phyloP scores from a whole-genome alignment of 345 rosid species.

The Populus euphratica region DNA sequence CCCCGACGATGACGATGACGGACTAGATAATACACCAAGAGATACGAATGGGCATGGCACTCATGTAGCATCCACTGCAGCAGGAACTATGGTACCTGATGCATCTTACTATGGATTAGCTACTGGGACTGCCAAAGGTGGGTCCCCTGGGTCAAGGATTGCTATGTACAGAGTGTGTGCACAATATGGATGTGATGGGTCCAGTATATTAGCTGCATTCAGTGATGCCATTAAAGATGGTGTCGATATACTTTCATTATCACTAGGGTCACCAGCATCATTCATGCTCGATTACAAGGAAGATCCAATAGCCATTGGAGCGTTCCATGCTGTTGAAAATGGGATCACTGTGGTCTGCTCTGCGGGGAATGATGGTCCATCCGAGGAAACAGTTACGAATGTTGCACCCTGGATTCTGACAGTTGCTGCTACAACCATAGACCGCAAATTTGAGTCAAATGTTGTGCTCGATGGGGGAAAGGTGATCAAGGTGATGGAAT shows the following conservation, averaged over 20 bases:
- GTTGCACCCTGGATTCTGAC: conserved; percentile 82
- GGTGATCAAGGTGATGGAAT: conserved; percentile 50
- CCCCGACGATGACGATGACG: conserved; percentile 24
- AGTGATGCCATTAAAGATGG: conserved; percentile 78
- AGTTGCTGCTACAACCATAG: conserved; percentile 80
- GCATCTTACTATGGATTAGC: conserved; percentile 77
- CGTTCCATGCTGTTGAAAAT: conserved; percentile 68
- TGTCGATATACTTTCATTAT: conserved; percentile 63
- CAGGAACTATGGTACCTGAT: conserved; percentile 51
- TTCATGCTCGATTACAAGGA: conserved; percentile 18
- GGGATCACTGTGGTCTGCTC: conserved; percentile 78
- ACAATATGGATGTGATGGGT: conserved; percentile 51
- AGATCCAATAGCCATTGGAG: conserved; percentile 79
- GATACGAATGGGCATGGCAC: conserved; percentile 77
- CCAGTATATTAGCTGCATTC: conserved; percentile 64
- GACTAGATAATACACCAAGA: conserved; percentile 40
- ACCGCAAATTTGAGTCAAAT: conserved; percentile 70
- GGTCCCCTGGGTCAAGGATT: conserved; percentile 62
- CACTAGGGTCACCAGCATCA: conserved; percentile 48
- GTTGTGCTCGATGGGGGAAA: conserved; percentile 53
- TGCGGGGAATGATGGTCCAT: conserved; percentile 81
- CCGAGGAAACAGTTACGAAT: conserved; percentile 46
- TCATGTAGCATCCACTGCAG: conserved; percentile 74
- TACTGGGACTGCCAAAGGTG: conserved; percentile 67
- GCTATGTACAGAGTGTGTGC: conserved; percentile 66